A percentile compares a stretch with the other conserved stretches of the same genome.
These are phyloP conservation scores for Blastobotrys mokoenaii DNA, from an alignment of 805 yeast species.

Conservation along the genomic window DNA sequence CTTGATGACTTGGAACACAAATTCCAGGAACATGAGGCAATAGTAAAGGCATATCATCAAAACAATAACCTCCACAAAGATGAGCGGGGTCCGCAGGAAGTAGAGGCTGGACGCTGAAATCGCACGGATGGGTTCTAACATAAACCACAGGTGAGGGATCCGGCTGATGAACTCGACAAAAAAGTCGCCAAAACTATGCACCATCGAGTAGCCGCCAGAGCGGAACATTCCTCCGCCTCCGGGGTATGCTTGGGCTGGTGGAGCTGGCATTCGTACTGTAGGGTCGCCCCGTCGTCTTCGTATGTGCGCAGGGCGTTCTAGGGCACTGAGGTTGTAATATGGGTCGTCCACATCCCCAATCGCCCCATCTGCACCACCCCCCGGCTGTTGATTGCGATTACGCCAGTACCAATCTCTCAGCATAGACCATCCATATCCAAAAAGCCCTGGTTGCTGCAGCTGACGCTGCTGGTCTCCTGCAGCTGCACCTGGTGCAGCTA, in stretches of 20 bases:
- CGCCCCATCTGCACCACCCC: not conserved
- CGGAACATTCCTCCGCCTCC: not conserved
- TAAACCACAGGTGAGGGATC: constrained; percentile 6
- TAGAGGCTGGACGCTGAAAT: constrained; percentile 3
- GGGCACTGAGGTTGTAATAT: not conserved
- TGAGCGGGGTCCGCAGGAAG: constrained; percentile 6
- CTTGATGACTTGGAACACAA: constrained; percentile 12
- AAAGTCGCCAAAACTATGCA: constrained; percentile 3
- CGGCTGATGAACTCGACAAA: constrained; percentile 5
- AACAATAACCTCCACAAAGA: constrained; percentile 12
- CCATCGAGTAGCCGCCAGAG: not conserved
- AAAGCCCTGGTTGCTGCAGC: no score
- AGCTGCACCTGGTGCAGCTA: not conserved
- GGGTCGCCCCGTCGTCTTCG: no score
- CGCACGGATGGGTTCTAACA: constrained; percentile 8
- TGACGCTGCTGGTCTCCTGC: no score
- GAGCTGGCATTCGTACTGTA: no score
- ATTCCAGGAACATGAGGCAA: constrained; percentile 11
- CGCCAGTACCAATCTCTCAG: not conserved
- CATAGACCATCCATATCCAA: not conserved
- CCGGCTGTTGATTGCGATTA: not conserved
- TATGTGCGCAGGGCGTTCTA: no score
- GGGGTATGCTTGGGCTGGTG: not conserved
- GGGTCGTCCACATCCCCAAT: not conserved
- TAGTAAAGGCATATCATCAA: constrained; percentile 13